These are phyloP conservation scores for Leishmania lainsoni DNA, from an alignment of 208 protist genomes.

Conservation along the genomic window DNA sequence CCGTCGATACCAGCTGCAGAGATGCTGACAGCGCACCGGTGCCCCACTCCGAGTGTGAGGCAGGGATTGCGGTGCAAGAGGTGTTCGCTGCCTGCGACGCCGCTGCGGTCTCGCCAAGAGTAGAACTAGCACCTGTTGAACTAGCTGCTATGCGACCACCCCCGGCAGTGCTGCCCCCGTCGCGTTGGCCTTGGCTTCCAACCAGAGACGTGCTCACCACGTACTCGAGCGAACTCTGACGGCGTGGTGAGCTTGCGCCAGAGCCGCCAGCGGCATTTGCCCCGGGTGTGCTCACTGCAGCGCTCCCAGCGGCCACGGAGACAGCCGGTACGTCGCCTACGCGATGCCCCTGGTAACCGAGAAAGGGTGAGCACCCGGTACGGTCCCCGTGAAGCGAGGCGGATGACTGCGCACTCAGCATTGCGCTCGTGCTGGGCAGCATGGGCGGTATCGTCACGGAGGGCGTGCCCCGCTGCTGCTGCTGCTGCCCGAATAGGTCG, in stretches of 20 bases:
- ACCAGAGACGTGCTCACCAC: neutral
- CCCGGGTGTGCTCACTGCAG: neutral
- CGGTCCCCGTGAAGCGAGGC: neutral
- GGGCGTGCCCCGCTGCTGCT: slow-evolving; percentile 34
- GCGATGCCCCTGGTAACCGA: neutral
- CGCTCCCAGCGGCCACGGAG: neutral
- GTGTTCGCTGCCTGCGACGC: neutral
- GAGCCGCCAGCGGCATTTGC: neutral
- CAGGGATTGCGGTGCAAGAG: neutral
- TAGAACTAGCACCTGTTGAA: neutral
- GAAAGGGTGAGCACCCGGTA: neutral
- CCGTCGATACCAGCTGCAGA: neutral
- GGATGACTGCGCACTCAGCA: neutral
- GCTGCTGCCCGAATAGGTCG: slow-evolving; percentile 43
- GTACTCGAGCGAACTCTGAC: slow-evolving; percentile 19
- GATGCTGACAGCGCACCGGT: neutral
- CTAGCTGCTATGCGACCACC: neutral
- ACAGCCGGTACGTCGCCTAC: neutral
- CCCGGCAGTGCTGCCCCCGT: too few relatives aligned
- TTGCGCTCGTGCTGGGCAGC: slow-evolving; percentile 17
- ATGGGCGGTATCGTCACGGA: slow-evolving; percentile 29
- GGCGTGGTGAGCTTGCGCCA: slow-evolving; percentile 1
- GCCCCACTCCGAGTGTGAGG: neutral
- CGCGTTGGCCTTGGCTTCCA: neutral
- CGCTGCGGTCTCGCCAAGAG: neutral